Evolutionary conservation across 2,329 filamentous ascomycete species (phyloP).

Genomic region (Fusarium praegraminearum): DNA sequence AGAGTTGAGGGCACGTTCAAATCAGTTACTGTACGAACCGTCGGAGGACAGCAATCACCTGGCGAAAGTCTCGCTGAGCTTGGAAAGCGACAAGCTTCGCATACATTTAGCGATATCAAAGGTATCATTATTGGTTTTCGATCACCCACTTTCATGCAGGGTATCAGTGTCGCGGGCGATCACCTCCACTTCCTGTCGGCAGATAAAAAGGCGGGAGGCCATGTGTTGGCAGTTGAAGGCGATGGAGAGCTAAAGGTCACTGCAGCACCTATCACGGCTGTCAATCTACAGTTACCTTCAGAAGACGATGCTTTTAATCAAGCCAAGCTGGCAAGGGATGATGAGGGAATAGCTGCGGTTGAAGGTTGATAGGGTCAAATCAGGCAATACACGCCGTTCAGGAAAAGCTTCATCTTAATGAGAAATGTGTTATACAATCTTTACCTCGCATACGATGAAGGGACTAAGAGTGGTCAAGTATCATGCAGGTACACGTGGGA

Average conservation of each 20-base stretch:
- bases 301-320: constrained; percentile 13
- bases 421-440: rapidly evolving
- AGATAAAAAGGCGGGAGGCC: constrained; percentile 14
- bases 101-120: background rate
- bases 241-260: constrained; percentile 11
- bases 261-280: constrained; percentile 3
- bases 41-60: constrained; percentile 16
- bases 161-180: constrained; percentile 34
- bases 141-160: constrained; percentile 32
- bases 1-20: constrained; percentile 21
- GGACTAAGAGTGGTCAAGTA: background rate
- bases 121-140: constrained; percentile 28
- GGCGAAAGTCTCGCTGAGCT: constrained; percentile 32
- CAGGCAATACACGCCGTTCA: background rate
- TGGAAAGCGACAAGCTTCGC: constrained; percentile 31
- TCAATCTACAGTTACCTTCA: constrained; percentile 21
- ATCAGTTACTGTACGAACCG: constrained; percentile 20
- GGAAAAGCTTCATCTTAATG: background rate
- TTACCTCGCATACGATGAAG: background rate
- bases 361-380: constrained; percentile 3
- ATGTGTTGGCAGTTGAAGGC: constrained; percentile 24
- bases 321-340: constrained; percentile 17
- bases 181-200: constrained; percentile 28
- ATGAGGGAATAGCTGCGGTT: constrained; percentile 26
- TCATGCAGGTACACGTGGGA: background rate